A percentile compares a stretch with the other conserved stretches of the same genome.
Conservation (phyloP, 1,139 yeast genomes). For the Saccharomyces hybrid region DNA sequence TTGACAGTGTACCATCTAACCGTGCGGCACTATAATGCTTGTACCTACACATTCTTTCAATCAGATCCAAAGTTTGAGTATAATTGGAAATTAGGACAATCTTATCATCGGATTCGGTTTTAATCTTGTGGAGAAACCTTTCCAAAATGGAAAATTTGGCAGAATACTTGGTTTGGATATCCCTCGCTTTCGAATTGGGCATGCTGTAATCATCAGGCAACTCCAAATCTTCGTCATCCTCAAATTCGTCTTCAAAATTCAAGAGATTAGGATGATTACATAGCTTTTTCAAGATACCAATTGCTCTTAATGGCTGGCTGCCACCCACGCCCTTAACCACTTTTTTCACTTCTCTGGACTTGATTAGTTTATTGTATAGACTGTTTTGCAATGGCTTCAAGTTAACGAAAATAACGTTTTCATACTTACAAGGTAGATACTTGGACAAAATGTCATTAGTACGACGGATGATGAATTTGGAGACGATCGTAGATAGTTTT, state of each 20-base stretch:
- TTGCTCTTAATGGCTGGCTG: conserved; percentile 83
- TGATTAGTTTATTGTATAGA: conserved; percentile 65
- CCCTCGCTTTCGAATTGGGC: conserved; percentile 23
- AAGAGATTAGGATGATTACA: conserved; percentile 91
- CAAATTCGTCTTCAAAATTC: conserved; percentile 66
- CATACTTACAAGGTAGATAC: conserved; percentile 90
- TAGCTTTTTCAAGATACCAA: conserved; percentile 71
- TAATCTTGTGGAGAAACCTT: conserved; percentile 69
- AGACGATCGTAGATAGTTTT: conserved; percentile 69
- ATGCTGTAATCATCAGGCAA: conserved; percentile 68
- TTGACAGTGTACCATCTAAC: conserved; percentile 86
- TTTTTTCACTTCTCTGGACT: conserved; percentile 71
- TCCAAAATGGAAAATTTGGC: conserved; percentile 51
- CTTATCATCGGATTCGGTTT: conserved; percentile 80
- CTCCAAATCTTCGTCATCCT: conserved; percentile 48
- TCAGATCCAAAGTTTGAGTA: conserved; percentile 86
- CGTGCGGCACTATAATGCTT: conserved; percentile 72
- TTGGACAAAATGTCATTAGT: conserved; percentile 92
- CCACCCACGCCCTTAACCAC: conserved; percentile 48
- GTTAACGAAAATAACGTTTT: conserved; percentile 86
- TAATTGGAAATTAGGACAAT: conserved; percentile 90
- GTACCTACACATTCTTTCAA: conserved; percentile 74
- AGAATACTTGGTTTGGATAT: conserved; percentile 53
- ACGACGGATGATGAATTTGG: conserved; percentile 85
- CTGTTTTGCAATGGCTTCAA: conserved; percentile 69